phyloP scores from a whole-genome alignment of 2,329 filamentous ascomycete genomes.

The Epichloe sylvatica region DNA sequence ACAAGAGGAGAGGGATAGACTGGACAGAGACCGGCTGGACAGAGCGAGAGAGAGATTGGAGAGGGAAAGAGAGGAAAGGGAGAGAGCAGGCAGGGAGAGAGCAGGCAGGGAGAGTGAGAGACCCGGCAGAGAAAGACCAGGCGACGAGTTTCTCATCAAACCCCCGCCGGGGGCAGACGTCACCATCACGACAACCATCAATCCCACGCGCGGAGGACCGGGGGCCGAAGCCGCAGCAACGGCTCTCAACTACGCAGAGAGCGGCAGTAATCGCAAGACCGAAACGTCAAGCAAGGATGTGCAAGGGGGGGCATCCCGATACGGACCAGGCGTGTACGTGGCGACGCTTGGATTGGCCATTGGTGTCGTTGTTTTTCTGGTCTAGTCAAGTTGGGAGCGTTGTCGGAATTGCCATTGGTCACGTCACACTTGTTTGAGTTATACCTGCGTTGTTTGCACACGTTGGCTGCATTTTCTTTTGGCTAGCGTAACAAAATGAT shows the following conservation, averaged over 20 bases:
- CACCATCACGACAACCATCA: slow-evolving; percentile 1
- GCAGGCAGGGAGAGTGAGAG: neutral
- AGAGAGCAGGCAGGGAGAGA: neutral
- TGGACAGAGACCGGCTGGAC: too few species aligned
- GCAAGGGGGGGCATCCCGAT: neutral
- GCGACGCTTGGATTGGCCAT: neutral
- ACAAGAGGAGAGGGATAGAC: too few species aligned
- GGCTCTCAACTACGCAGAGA: neutral
- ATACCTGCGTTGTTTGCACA: neutral
- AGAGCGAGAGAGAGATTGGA: too few species aligned
- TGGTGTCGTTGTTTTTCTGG: neutral
- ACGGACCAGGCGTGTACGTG: neutral
- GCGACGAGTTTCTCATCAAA: neutral
- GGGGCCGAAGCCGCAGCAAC: neutral
- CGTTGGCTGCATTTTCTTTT: neutral
- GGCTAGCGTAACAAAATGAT: neutral
- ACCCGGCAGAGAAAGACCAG: neutral
- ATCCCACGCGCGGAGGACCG: neutral
- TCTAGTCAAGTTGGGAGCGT: too few species aligned
- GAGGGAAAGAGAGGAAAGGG: neutral
- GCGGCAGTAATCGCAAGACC: neutral
- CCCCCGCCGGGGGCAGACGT: neutral
- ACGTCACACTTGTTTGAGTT: too few species aligned
- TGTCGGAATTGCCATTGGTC: too few species aligned
- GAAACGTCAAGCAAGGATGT: neutral